These are phyloP conservation scores for Penicillium pulvis DNA, from an alignment of 495 filamentous ascomycete genomes.

Conservation along the genomic window DNA sequence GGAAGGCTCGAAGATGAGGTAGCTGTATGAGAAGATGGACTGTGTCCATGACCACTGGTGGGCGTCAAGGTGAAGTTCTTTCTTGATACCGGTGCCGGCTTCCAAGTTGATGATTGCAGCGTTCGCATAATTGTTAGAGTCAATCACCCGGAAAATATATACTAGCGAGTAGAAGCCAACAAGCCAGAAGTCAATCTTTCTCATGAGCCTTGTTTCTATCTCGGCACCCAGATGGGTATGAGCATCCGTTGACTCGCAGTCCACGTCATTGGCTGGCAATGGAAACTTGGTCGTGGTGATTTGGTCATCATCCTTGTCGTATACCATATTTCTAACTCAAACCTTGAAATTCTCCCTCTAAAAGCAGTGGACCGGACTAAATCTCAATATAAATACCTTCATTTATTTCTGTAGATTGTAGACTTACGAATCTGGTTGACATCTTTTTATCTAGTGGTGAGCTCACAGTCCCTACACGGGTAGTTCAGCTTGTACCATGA, in stretches of 20 bases:
- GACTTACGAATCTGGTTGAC: too few relatives aligned
- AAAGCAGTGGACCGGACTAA: too few relatives aligned
- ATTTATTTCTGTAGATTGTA: too few relatives aligned
- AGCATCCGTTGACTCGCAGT: background rate
- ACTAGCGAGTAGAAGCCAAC: slow-evolving; percentile 47
- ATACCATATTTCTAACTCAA: slow-evolving; percentile 10
- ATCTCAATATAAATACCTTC: too few relatives aligned
- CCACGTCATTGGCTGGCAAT: slow-evolving; percentile 8
- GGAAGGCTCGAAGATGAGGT: slow-evolving; percentile 45
- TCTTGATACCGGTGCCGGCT: slow-evolving; percentile 44
- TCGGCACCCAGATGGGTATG: background rate
- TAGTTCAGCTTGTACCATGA: slow-evolving; percentile 24
- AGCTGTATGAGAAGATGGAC: slow-evolving; percentile 44
- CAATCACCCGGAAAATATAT: slow-evolving; percentile 44
- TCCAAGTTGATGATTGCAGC: slow-evolving; percentile 52
- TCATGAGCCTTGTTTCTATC: slow-evolving; percentile 33
- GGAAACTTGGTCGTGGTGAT: slow-evolving; percentile 12
- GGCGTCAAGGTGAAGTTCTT: slow-evolving; percentile 39
- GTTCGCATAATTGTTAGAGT: slow-evolving; percentile 46
- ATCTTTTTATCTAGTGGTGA: too few relatives aligned
- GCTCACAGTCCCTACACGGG: too few relatives aligned
- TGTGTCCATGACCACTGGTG: slow-evolving; percentile 47
- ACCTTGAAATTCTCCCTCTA: too few relatives aligned
- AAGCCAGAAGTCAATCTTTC: slow-evolving; percentile 46
- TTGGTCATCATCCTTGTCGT: slow-evolving; percentile 4